Conservation (phyloP, 768 basidiomycete genomes). For the Trametes meyenii region DNA sequence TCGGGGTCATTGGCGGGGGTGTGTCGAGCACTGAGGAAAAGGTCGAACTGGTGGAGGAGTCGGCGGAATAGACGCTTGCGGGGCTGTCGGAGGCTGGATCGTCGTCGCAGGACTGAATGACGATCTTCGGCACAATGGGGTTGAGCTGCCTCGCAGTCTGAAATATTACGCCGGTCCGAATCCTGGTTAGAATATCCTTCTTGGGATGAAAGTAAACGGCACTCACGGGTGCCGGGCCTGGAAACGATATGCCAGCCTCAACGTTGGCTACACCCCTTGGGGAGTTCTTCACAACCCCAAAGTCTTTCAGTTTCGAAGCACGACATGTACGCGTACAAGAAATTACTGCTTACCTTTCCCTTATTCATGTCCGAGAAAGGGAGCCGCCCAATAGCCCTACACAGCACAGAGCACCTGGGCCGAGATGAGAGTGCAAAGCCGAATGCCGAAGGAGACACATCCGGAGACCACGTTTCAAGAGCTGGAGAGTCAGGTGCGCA, state of each 20-base stretch:
- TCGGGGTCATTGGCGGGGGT: conserved; percentile 9
- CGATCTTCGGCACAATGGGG: conserved; percentile 5
- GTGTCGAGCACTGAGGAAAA: conserved; percentile 6
- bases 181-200: conserved; percentile 6
- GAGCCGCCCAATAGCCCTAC: conserved; percentile 9
- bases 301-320: too few species aligned
- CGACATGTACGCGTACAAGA: too few species aligned
- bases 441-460: conserved; percentile 7
- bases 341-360: conserved; percentile 3
- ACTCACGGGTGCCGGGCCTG: neutral
- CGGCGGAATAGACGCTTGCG: conserved; percentile 14
- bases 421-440: conserved; percentile 7
- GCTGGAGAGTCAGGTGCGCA: neutral
- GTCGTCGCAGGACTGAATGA: conserved; percentile 12
- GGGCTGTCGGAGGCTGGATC: conserved; percentile 7
- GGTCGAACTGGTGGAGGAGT: neutral
- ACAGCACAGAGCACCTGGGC: conserved; percentile 18
- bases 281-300: neutral
- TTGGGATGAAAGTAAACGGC: neutral
- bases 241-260: neutral
- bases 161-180: conserved; percentile 17
- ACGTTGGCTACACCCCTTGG: neutral
- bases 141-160: neutral
- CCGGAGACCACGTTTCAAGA: neutral
- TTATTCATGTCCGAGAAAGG: neutral